These are phyloP conservation scores for Calonectria pteridis DNA, from an alignment of 2,329 filamentous ascomycete genomes.

Conservation along the genomic window DNA sequence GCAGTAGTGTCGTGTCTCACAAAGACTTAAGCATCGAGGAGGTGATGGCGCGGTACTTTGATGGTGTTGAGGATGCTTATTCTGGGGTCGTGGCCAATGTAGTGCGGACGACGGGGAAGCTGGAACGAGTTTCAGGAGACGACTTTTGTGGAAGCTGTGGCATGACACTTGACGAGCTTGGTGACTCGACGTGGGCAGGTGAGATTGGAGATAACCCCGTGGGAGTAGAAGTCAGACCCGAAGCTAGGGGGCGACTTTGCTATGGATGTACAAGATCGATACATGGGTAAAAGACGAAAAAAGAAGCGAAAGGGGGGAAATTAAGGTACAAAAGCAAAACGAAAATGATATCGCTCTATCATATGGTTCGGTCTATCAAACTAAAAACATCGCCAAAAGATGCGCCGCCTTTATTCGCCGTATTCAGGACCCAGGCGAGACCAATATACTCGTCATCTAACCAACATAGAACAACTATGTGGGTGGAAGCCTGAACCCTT, in stretches of 20 bases:
- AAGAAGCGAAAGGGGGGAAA: slow-evolving; percentile 29
- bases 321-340: slow-evolving; percentile 28
- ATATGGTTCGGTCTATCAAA: slow-evolving; percentile 33
- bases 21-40: slow-evolving; percentile 91
- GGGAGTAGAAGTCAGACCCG: slow-evolving; percentile 34
- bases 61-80: slow-evolving; percentile 82
- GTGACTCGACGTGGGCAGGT: slow-evolving; percentile 73
- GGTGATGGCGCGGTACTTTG: slow-evolving; percentile 90
- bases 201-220: slow-evolving; percentile 64
- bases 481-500: slow-evolving; percentile 18
- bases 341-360: slow-evolving; percentile 21
- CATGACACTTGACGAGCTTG: slow-evolving; percentile 72
- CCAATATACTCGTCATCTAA: slow-evolving; percentile 32
- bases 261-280: slow-evolving; percentile 81
- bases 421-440: slow-evolving; percentile 37
- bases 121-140: slow-evolving; percentile 65
- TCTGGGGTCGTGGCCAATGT: slow-evolving; percentile 96
- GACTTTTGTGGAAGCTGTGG: slow-evolving; percentile 75
- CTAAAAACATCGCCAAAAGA: slow-evolving; percentile 38
- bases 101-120: slow-evolving; percentile 88
- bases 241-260: slow-evolving; percentile 61
- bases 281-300: slow-evolving; percentile 55
- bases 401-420: slow-evolving; percentile 44
- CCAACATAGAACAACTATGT: slow-evolving; percentile 28
- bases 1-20: slow-evolving; percentile 67